Conservation (phyloP, 352 stramenopile genomes). For the Phytophthora meadii region DNA sequence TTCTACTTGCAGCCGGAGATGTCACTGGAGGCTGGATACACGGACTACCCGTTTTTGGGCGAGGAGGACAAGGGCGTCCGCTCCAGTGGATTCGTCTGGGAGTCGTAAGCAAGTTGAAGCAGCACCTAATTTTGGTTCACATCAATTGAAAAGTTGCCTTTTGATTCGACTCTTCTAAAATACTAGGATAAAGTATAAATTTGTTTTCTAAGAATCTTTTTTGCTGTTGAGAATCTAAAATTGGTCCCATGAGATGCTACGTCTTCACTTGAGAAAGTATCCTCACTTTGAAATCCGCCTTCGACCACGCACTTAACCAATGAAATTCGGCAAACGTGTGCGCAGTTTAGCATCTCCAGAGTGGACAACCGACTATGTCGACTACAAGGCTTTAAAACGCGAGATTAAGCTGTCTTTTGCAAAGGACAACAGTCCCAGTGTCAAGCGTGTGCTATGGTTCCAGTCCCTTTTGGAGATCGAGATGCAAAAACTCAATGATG, state of each 20-base stretch:
- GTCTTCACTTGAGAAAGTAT: constrained; percentile 1
- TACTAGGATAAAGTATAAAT: constrained; percentile 11
- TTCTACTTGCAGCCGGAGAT: constrained; percentile 44
- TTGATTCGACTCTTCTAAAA: constrained; percentile 1
- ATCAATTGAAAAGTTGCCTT: constrained; percentile 9
- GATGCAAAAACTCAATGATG: constrained; percentile 68
- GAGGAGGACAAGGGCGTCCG: constrained; percentile 22
- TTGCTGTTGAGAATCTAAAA: not conserved
- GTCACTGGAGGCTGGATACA: constrained; percentile 47
- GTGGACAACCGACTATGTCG: constrained; percentile 75
- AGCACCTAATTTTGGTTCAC: not conserved
- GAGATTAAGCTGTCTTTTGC: constrained; percentile 54
- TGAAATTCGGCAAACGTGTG: constrained; percentile 90
- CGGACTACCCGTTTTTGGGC: constrained; percentile 42
- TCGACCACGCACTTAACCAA: constrained; percentile 23
- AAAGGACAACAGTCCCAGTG: constrained; percentile 1
- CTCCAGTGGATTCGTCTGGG: constrained; percentile 7
- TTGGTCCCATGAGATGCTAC: not conserved
- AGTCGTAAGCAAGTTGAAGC: constrained; percentile 11
- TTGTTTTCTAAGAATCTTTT: constrained; percentile 12
- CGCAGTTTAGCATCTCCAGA: constrained; percentile 62
- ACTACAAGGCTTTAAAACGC: constrained; percentile 86
- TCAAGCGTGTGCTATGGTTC: constrained; percentile 29
- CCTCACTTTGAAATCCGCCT: constrained; percentile 25
- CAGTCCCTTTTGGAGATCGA: constrained; percentile 47